Percentiles rank a stretch among this genome's conserved stretches.
Conservation (phyloP, 2,329 filamentous ascomycete species). For the Aphanocladium album region DNA sequence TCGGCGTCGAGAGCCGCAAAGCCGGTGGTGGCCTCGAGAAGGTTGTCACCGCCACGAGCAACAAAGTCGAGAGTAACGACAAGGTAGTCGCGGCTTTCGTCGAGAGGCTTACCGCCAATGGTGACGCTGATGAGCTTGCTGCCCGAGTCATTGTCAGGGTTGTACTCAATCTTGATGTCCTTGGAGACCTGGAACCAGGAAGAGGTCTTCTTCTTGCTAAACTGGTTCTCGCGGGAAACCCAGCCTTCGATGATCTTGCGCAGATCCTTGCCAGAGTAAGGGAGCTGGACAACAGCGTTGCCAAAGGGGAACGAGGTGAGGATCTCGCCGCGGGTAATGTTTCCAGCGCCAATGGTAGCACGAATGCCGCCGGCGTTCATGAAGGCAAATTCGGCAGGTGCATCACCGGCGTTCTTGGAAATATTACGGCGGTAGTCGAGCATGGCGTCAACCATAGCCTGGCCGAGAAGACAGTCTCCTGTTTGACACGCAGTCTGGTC, state of each 20-base stretch:
- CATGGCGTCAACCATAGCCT: constrained; percentile 56
- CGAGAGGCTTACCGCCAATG: constrained; percentile 44
- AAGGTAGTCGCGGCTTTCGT: constrained; percentile 43
- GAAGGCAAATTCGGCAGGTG: constrained; percentile 49
- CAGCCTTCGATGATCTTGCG: constrained; percentile 56
- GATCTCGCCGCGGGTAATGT: constrained; percentile 59
- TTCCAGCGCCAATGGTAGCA: constrained; percentile 55
- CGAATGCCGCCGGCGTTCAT: constrained; percentile 62
- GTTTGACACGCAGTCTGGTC: constrained; percentile 55
- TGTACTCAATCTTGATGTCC: constrained; percentile 53
- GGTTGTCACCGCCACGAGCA: constrained; percentile 58
- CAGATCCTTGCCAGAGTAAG: constrained; percentile 47
- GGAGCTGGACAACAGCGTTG: constrained; percentile 57
- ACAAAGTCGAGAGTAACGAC: constrained; percentile 61
- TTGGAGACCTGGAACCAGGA: constrained; percentile 58
- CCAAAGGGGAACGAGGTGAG: constrained; percentile 62
- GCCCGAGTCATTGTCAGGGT: constrained; percentile 44
- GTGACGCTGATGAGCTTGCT: constrained; percentile 48
- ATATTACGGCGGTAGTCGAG: constrained; percentile 52
- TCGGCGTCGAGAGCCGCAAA: constrained; percentile 46
- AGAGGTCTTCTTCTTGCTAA: constrained; percentile 47
- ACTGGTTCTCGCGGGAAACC: constrained; percentile 49
- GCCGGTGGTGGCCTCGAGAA: constrained; percentile 37
- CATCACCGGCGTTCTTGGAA: constrained; percentile 31
- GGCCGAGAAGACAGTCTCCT: constrained; percentile 53